These are phyloP conservation scores for Colletotrichum sansevieriae DNA, from an alignment of 2,329 filamentous ascomycete genomes.

Conservation along the genomic window DNA sequence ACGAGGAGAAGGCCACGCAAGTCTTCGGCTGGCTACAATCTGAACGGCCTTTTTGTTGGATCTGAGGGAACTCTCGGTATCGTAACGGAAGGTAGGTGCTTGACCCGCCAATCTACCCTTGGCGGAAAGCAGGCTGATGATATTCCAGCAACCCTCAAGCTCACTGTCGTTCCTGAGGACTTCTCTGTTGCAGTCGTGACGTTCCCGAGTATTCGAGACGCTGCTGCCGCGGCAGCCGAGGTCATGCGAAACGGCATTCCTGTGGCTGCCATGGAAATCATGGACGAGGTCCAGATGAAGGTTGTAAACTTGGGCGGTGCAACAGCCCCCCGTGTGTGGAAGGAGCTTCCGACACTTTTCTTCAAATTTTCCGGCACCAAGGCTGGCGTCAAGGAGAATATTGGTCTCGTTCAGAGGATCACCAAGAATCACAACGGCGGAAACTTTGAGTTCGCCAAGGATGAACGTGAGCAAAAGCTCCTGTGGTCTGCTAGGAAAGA, in stretches of 20 bases:
- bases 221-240: slow-evolving; percentile 78
- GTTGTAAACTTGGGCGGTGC: slow-evolving; percentile 82
- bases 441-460: slow-evolving; percentile 82
- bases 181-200: slow-evolving; percentile 84
- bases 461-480: slow-evolving; percentile 77
- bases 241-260: slow-evolving; percentile 83
- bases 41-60: slow-evolving; percentile 83
- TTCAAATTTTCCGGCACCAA: slow-evolving; percentile 89
- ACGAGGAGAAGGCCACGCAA: slow-evolving; percentile 83
- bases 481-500: slow-evolving; percentile 88
- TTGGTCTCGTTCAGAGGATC: slow-evolving; percentile 76
- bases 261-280: slow-evolving; percentile 84
- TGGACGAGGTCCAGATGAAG: slow-evolving; percentile 90
- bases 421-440: slow-evolving; percentile 73
- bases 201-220: slow-evolving; percentile 82
- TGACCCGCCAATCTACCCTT: neutral
- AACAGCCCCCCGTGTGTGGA: slow-evolving; percentile 77
- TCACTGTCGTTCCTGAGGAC: slow-evolving; percentile 81
- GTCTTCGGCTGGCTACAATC: slow-evolving; percentile 85
- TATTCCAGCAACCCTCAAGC: slow-evolving; percentile 76
- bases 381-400: slow-evolving; percentile 82
- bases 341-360: slow-evolving; percentile 82
- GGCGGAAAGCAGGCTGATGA: neutral
- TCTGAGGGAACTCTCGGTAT: slow-evolving; percentile 86
- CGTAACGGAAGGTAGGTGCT: slow-evolving; percentile 74